Evolutionary conservation across 192 early-diverging fungal species (phyloP), one percentile per base, ranked within the genome.

Genomic region (Chytriomyces hyalinus): DNA sequence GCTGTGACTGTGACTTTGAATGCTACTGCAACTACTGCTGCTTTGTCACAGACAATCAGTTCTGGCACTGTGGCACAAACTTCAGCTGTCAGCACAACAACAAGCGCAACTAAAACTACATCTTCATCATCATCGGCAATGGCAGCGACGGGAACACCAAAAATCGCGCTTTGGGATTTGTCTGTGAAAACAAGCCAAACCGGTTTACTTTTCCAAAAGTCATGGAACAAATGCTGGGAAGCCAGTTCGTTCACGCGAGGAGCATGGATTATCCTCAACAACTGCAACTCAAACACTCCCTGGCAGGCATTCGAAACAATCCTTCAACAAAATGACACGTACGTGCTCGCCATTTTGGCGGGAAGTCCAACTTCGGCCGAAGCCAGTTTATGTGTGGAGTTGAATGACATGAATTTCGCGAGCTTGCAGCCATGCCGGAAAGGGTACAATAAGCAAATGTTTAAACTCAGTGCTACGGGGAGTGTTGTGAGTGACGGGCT

Each of bases 151-250:
- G 53, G 15, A 20, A 57, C 53, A 20, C 53, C 53, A 57, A 57
- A 3, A 13, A 57, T 57, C 20, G 53, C 53, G 15, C 20, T 57
- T 13, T 57, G 53, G 53, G 53, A 57, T 20, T n/a, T 57, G 53
- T 57, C 53, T 20, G 20, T 4, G 20, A 13, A 57, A 57, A 57
- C 53, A 20, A 57, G 53, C 53, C 53, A 57, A 57, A 57, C 53
- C 1, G 53, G 53, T 20, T 20, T 57, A 13, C 20, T 57, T 57
- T 57, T 57, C 20, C 53, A 57, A 57, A 57, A 57, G 20, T 13
- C 53, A 57, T 57, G 53, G 53, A 57, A 57, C 53, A 57, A 57
- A 57, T 72, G 70, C 70, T 72, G 70, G 70, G 70, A 72, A 9
- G 70, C 70, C 7, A 57, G 51, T 22, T 51, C 70, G 28, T 50